Percentiles rank a stretch among this genome's conserved stretches.
Evolutionary conservation across 768 basidiomycete genomes (phyloP).

Genomic region (Paxillus involutus): DNA sequence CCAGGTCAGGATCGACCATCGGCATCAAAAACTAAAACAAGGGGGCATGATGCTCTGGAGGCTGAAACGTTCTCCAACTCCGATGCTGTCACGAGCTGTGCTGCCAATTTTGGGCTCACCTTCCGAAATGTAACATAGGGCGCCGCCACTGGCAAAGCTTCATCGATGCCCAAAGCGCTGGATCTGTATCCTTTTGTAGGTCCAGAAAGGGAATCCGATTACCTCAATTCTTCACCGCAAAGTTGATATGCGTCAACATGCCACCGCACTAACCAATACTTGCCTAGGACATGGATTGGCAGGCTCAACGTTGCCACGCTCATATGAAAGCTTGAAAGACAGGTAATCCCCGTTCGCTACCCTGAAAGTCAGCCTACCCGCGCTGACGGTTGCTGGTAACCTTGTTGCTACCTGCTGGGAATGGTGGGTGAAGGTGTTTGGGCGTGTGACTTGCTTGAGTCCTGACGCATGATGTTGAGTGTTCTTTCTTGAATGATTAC

Average conservation of each 20-base stretch:
- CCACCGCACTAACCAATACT: slow-evolving; percentile 1
- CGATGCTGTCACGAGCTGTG: slow-evolving; percentile 15
- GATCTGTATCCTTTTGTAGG: slow-evolving; percentile 58
- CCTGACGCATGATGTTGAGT: slow-evolving; percentile 12
- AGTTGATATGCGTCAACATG: not conserved
- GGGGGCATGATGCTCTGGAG: slow-evolving; percentile 9
- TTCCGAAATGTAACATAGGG: slow-evolving; percentile 6
- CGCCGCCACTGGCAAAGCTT: not conserved
- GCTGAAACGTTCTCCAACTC: slow-evolving; percentile 27
- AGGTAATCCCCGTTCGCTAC: slow-evolving; percentile 32
- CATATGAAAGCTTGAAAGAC: slow-evolving; percentile 19
- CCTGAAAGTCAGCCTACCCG: slow-evolving; percentile 25
- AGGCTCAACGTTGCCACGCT: slow-evolving; percentile 14
- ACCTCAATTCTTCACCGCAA: not conserved
- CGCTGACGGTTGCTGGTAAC: slow-evolving; percentile 5
- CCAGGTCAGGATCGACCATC: slow-evolving; percentile 1
- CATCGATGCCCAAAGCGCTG: slow-evolving; percentile 34
- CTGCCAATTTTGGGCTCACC: not conserved
- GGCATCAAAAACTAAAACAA: not conserved
- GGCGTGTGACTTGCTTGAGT: slow-evolving; percentile 14
- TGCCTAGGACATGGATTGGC: slow-evolving; percentile 4
- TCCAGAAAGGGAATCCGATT: not conserved
- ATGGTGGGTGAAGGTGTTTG: slow-evolving; percentile 10
- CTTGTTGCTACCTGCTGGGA: slow-evolving; percentile 8
- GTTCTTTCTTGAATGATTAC: slow-evolving; percentile 14